Evolutionary conservation across 352 stramenopile species (phyloP).

Genomic region (Globisporangium solare): DNA sequence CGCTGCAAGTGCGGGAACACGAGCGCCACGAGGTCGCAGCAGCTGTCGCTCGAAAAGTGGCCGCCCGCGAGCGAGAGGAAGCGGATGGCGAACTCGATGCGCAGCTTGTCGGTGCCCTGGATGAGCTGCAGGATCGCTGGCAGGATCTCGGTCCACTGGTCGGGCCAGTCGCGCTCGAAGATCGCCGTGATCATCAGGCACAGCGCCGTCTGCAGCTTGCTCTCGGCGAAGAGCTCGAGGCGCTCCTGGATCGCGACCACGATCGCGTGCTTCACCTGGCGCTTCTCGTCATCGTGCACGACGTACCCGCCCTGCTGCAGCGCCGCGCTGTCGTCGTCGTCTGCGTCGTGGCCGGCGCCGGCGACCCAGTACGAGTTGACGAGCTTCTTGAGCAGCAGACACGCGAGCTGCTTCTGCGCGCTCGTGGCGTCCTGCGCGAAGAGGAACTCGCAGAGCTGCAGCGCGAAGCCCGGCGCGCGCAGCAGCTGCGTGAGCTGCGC

Average conservation of each 20-base stretch:
- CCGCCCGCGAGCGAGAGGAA: slow-evolving; percentile 69
- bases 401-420: slow-evolving; percentile 61
- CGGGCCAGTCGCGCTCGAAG: slow-evolving; percentile 80
- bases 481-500: slow-evolving; percentile 61
- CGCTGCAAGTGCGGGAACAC: slow-evolving; percentile 73
- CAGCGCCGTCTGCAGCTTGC: slow-evolving; percentile 76
- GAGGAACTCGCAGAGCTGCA: slow-evolving; percentile 69
- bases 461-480: slow-evolving; percentile 54
- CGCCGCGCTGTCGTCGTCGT: slow-evolving; percentile 17
- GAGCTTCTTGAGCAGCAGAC: slow-evolving; percentile 74
- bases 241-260: slow-evolving; percentile 53
- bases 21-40: slow-evolving; percentile 65
- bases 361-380: slow-evolving; percentile 57
- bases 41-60: slow-evolving; percentile 78
- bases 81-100: slow-evolving; percentile 65
- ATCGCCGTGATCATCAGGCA: slow-evolving; percentile 75
- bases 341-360: slow-evolving; percentile 21
- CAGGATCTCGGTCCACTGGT: slow-evolving; percentile 78
- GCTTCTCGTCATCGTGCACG: slow-evolving; percentile 62
- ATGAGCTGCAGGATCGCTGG: slow-evolving; percentile 60
- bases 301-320: slow-evolving; percentile 27
- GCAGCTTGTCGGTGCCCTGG: slow-evolving; percentile 39
- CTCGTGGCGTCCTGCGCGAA: slow-evolving; percentile 30
- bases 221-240: slow-evolving; percentile 50
- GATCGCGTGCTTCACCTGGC: slow-evolving; percentile 52